Evolutionary conservation across 2,329 filamentous ascomycete genomes (phyloP), one percentile per base, ranked within the genome.

Genomic region (Neofusicoccum parvum): DNA sequence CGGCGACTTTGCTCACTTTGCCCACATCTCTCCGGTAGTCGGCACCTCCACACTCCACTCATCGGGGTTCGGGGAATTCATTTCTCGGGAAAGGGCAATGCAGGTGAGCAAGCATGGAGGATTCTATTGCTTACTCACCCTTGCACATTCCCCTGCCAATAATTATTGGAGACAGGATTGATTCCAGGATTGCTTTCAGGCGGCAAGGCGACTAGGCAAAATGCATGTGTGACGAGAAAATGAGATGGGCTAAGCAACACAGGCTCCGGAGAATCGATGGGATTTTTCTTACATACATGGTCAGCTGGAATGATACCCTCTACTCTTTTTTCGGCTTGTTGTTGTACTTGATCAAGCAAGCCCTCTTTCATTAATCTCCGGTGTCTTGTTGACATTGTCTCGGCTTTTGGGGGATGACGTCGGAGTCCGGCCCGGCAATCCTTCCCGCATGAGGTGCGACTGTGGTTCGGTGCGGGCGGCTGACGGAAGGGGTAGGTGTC

Each of bases 231-330:
- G 3, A 41, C n/a, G 32, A 15, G 53, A 12, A 34, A 7, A 17
- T 45, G 54, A 12, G 23, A 46, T 37, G 39, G 20, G 20, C 34
- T n/a, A 20, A 34, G 23, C 39, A 23, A 23, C 9, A 6, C 23
- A 14, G 37, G 14, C 4, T 43, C 53, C 23, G 54, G n/a, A 46
- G 54, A 39, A 46, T 32, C 43, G 39, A 23, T 59, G 23, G 27
- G 39, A 32, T 58, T n/a, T n/a, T 23, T 54, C 51, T 54, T 20
- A 54, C 51, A 41, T 54, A 27, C 54, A 43, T 12, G 14, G 39
- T 34, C 39, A 45, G 39, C 27, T 46, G 39, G 36, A n/a, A 59
- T 59, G 54, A 59, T 59, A 59, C 39, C 39, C 54, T 46, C 27
- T n/a, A 34, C 12, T 56, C 46, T 45, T 43, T 34, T 49, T 7